Conservation (phyloP, 768 basidiomycete genomes). For the Suillus variegatus region DNA sequence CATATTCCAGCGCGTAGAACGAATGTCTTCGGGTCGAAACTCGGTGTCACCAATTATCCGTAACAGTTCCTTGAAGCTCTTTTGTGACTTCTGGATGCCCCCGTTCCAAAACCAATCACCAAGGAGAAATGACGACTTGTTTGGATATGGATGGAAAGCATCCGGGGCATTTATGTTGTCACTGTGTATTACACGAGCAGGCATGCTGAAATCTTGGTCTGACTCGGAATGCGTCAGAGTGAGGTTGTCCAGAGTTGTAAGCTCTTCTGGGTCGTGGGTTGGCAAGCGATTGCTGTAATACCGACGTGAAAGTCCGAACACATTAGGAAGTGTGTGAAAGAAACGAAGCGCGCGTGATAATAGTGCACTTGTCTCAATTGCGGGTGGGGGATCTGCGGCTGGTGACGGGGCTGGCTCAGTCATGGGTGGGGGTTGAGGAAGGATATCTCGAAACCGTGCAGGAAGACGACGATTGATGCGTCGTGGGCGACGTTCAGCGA, state of each 20-base stretch:
- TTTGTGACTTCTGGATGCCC: no score
- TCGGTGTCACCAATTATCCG: no score
- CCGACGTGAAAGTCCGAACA: constrained; percentile 1
- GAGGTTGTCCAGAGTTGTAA: background rate
- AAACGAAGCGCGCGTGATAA: no score
- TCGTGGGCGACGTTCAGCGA: background rate
- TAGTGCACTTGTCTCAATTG: background rate
- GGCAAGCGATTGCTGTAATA: constrained; percentile 1
- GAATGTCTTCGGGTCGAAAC: no score
- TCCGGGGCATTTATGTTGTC: background rate
- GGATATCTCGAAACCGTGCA: constrained; percentile 3
- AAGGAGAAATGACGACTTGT: no score
- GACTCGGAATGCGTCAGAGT: background rate
- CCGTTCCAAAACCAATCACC: no score
- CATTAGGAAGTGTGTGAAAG: constrained; percentile 8
- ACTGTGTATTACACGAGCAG: background rate
- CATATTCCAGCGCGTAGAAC: no score
- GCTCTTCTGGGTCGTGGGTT: constrained; percentile 10
- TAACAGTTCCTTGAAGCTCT: no score
- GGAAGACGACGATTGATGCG: constrained; percentile 8
- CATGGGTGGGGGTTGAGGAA: constrained; percentile 10
- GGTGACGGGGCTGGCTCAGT: background rate
- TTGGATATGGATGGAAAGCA: background rate
- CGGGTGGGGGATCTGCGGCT: background rate
- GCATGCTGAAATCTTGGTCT: background rate